phyloP scores from a whole-genome alignment of 2,329 filamentous ascomycete genomes.

The Hymenoscyphus infarciens region DNA sequence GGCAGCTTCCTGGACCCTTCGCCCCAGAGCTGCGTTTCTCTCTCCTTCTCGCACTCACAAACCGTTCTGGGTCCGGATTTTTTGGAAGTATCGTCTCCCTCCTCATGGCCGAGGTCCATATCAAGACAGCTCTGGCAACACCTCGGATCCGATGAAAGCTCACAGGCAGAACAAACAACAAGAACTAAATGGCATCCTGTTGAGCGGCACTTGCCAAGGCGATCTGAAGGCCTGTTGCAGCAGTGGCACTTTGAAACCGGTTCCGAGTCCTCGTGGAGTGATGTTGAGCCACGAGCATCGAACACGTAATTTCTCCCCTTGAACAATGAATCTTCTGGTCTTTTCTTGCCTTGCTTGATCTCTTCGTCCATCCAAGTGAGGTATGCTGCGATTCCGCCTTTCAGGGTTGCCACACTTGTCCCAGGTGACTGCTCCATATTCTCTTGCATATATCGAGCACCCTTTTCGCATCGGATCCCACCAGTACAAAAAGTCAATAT shows the following conservation, averaged over 20 bases:
- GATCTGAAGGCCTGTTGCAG: conserved; percentile 26
- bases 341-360: conserved; percentile 29
- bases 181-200: conserved; percentile 34
- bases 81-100: neutral
- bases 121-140: conserved; percentile 32
- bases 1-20: conserved; percentile 17
- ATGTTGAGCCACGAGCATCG: conserved; percentile 34
- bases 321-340: conserved; percentile 30
- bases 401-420: conserved; percentile 31
- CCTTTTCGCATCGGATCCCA: conserved; percentile 36
- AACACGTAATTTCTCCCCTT: conserved; percentile 36
- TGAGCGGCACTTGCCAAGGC: conserved; percentile 33
- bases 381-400: conserved; percentile 35
- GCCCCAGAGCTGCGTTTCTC: conserved; percentile 34
- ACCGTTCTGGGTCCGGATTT: conserved; percentile 20
- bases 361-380: conserved; percentile 36
- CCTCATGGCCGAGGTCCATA: conserved; percentile 15
- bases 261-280: conserved; percentile 18
- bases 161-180: conserved; percentile 32
- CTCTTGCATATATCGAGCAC: conserved; percentile 32
- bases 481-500: conserved; percentile 36
- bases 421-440: conserved; percentile 23
- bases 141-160: conserved; percentile 21
- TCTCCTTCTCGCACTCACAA: conserved; percentile 32
- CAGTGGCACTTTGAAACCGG: conserved; percentile 33